Conservation (phyloP, 108 stramenopile species). For the Chaetoceros tenuissimus region DNA sequence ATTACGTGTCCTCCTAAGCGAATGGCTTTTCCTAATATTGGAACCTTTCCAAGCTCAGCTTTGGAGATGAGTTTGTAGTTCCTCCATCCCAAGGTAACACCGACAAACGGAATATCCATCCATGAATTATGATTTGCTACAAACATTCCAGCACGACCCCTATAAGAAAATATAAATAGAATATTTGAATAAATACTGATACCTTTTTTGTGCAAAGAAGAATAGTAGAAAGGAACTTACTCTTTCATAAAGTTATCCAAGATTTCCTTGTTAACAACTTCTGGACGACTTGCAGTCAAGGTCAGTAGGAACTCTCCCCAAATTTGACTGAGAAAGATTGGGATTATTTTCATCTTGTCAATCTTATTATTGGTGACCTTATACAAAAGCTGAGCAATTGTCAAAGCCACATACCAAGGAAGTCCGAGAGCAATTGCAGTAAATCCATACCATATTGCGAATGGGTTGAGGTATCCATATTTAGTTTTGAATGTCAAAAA, state of each 20-base stretch:
- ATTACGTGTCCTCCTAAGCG: constrained; percentile 57
- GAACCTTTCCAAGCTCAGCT: constrained; percentile 76
- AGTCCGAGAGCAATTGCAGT: constrained; percentile 59
- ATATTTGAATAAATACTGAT: background rate
- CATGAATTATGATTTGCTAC: constrained; percentile 87
- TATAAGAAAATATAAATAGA: constrained; percentile 3
- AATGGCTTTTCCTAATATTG: constrained; percentile 75
- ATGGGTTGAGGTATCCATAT: constrained; percentile 80
- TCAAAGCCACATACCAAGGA: constrained; percentile 60
- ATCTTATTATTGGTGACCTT: constrained; percentile 42
- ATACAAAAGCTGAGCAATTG: constrained; percentile 42
- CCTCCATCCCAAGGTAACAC: constrained; percentile 78
- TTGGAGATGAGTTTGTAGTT: constrained; percentile 89
- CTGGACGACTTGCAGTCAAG: constrained; percentile 51
- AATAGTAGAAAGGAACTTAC: constrained; percentile 9
- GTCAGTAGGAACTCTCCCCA: constrained; percentile 70
- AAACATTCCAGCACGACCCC: constrained; percentile 71
- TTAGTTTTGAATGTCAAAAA: constrained; percentile 57
- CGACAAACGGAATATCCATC: constrained; percentile 88
- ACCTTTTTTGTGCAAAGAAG: background rate
- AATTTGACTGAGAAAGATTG: constrained; percentile 63
- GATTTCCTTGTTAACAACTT: constrained; percentile 42
- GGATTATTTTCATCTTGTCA: constrained; percentile 54
- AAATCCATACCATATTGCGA: constrained; percentile 68
- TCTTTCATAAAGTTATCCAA: constrained; percentile 51